Evolutionary conservation across 2,329 filamentous ascomycete genomes (phyloP).

Genomic region (Nectriaceae sp.): DNA sequence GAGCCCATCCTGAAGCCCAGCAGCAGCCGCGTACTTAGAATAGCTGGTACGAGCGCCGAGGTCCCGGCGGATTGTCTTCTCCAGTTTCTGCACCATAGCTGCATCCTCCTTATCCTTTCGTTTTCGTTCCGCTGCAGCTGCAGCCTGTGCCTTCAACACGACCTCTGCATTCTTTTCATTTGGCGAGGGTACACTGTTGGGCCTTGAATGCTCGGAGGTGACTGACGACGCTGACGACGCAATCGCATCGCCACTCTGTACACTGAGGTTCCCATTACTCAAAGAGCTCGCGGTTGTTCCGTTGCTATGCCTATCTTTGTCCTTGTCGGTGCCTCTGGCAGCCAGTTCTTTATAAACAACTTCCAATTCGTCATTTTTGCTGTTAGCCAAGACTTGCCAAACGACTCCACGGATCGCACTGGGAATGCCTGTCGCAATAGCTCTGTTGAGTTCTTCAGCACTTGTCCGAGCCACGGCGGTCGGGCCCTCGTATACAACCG

Average conservation of each 20-base stretch:
- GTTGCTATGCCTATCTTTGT: conserved; percentile 63
- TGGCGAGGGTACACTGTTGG: conserved; percentile 57
- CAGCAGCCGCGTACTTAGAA: conserved; percentile 90
- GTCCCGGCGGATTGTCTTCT: conserved; percentile 89
- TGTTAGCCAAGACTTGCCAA: conserved; percentile 96
- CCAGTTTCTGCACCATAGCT: conserved; percentile 74
- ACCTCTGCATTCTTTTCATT: conserved; percentile 66
- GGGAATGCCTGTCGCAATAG: conserved; percentile 91
- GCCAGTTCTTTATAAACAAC: conserved; percentile 81
- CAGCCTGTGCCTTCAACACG: conserved; percentile 65
- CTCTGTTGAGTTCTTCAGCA: conserved; percentile 83
- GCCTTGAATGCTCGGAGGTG: conserved; percentile 73
- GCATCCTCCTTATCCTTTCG: conserved; percentile 79
- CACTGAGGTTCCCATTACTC: conserved; percentile 57
- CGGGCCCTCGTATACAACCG: conserved; percentile 91
- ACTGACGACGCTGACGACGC: conserved; percentile 83
- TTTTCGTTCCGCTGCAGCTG: conserved; percentile 67
- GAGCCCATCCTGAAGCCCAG: conserved; percentile 88
- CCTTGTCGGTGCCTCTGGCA: conserved; percentile 78
- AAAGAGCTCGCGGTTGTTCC: conserved; percentile 52
- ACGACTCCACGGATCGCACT: conserved; percentile 96
- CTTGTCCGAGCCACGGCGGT: conserved; percentile 85
- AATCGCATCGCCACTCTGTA: conserved; percentile 64
- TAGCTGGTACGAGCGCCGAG: conserved; percentile 92
- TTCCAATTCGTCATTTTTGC: conserved; percentile 90